Evolutionary conservation across 805 yeast species (phyloP).

Genomic region (Ogataea allantospora): DNA sequence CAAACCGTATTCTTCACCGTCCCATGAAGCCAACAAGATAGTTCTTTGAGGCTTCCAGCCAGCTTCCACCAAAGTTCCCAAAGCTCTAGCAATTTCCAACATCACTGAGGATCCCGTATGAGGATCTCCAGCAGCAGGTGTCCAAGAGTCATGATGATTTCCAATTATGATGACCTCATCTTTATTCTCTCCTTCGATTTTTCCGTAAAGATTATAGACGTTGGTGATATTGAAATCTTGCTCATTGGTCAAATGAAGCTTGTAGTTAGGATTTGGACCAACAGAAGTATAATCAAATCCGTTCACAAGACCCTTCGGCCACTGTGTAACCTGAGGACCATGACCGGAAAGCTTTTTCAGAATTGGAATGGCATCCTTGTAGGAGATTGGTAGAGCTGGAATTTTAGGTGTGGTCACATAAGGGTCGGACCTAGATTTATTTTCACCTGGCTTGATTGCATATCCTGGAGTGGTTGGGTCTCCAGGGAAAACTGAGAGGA

Average conservation of each 20-base stretch:
- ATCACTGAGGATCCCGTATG: constrained; percentile 68
- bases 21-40: constrained; percentile 74
- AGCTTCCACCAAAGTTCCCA: constrained; percentile 45
- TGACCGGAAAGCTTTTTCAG: constrained; percentile 55
- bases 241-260: constrained; percentile 54
- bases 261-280: constrained; percentile 38
- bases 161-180: constrained; percentile 64
- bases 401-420: constrained; percentile 53
- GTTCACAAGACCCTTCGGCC: constrained; percentile 33
- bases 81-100: constrained; percentile 61
- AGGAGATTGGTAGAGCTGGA: constrained; percentile 70
- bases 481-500: constrained; percentile 61
- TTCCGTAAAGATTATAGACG: constrained; percentile 62
- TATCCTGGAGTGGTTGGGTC: constrained; percentile 79
- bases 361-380: constrained; percentile 61
- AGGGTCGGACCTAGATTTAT: constrained; percentile 50
- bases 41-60: constrained; percentile 79
- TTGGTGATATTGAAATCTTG: constrained; percentile 64
- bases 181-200: constrained; percentile 51
- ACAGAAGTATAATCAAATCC: constrained; percentile 35
- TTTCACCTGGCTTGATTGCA: constrained; percentile 57
- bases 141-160: constrained; percentile 82
- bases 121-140: constrained; percentile 77
- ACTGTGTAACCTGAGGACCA: constrained; percentile 42
- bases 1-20: constrained; percentile 72